These are phyloP conservation scores for Castanospermum australe DNA, from an alignment of 306 rosid species.

Conservation along the genomic window DNA sequence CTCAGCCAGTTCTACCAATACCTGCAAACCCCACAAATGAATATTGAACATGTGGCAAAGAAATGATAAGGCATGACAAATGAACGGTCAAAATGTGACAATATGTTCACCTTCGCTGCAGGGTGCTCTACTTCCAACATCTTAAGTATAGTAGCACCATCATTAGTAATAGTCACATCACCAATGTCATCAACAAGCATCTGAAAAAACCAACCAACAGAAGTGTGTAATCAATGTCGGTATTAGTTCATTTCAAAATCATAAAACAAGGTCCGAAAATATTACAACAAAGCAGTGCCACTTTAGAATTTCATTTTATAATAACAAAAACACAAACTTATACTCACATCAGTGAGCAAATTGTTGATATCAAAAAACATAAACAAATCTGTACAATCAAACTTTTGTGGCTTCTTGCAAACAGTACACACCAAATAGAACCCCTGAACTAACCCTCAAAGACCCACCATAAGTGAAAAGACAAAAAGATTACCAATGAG, in stretches of 20 bases:
- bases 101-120: constrained; percentile 80
- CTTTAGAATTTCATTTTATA: too few relatives aligned
- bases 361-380: not conserved
- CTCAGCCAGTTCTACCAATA: constrained; percentile 93
- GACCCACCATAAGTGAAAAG: not conserved
- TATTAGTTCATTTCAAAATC: not conserved
- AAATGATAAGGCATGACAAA: not conserved
- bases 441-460: not conserved
- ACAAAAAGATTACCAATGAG: not conserved
- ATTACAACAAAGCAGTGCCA: too few relatives aligned
- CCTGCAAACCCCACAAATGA: constrained; percentile 41
- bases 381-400: not conserved
- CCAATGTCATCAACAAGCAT: constrained; percentile 98
- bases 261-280: too few relatives aligned
- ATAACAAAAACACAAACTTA: too few relatives aligned
- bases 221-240: not conserved
- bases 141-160: constrained; percentile 94
- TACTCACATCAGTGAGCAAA: too few relatives aligned
- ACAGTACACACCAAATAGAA: not conserved
- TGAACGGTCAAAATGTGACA: not conserved
- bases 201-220: constrained; percentile 40
- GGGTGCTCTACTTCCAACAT: constrained; percentile 99
- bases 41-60: not conserved
- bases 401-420: not conserved
- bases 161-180: constrained; percentile 92